A percentile compares a stretch with the other conserved stretches of the same genome.
Evolutionary conservation across 345 rosid species (phyloP).

Genomic region (Dovyalis caffra): DNA sequence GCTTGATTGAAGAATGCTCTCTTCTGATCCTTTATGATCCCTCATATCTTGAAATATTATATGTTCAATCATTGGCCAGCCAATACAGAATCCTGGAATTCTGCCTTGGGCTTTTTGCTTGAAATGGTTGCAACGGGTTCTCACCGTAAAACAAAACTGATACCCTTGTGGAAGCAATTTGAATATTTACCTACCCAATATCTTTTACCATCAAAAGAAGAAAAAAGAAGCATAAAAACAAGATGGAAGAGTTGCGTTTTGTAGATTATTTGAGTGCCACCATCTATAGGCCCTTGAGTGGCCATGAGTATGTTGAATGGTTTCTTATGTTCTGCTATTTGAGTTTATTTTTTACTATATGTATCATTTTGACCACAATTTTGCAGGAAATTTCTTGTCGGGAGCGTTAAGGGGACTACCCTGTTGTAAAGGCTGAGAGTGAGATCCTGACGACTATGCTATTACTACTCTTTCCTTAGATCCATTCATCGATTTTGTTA

Average conservation of each 20-base stretch:
- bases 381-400: conserved; percentile 22
- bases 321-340: neutral
- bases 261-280: neutral
- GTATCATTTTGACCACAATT: neutral
- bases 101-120: neutral
- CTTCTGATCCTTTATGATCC: neutral
- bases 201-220: too few species aligned
- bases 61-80: neutral
- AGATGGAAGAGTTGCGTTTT: neutral
- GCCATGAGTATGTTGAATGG: neutral
- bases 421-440: neutral
- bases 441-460: neutral
- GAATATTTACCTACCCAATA: neutral
- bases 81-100: neutral
- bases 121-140: neutral
- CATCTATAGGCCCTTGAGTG: neutral
- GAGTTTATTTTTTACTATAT: neutral
- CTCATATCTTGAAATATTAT: neutral
- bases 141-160: neutral
- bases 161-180: neutral
- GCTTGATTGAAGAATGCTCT: neutral
- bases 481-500: conserved; percentile 16
- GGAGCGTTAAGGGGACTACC: conserved; percentile 17
- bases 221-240: neutral
- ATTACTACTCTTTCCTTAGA: neutral